A percentile compares a stretch with the other conserved stretches of the same genome.
These are phyloP conservation scores for Epichloe typhina DNA, from an alignment of 2,329 filamentous ascomycete genomes.

Conservation along the genomic window DNA sequence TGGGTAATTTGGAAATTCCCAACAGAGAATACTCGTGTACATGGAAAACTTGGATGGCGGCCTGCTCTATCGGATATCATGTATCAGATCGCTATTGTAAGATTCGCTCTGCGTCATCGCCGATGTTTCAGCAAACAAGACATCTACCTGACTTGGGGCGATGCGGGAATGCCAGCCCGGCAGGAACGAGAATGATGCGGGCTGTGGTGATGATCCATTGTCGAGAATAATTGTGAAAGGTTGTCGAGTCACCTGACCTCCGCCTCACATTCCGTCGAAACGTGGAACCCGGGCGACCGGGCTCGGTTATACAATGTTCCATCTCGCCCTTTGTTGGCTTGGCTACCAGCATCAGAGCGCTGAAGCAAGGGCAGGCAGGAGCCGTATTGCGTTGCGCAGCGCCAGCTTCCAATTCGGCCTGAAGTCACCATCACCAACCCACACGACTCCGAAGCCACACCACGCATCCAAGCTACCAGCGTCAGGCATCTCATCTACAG, in stretches of 20 bases:
- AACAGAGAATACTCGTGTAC: no score
- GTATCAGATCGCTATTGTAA: no score
- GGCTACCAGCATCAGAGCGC: neutral
- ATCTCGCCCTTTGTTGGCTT: constrained; percentile 23
- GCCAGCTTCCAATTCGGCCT: constrained; percentile 9
- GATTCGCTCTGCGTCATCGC: neutral
- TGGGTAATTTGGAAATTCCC: no score
- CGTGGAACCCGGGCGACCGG: neutral
- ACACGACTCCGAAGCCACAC: neutral
- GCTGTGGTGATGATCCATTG: neutral
- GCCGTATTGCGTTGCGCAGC: constrained; percentile 21
- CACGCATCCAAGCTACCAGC: neutral
- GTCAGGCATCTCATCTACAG: neutral
- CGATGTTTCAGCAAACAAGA: neutral
- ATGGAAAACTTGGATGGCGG: no score
- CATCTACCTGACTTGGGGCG: no score
- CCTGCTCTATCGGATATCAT: no score
- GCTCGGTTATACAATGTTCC: constrained; percentile 3
- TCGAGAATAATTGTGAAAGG: neutral
- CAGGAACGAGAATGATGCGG: neutral
- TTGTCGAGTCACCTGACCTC: neutral
- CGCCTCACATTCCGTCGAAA: neutral
- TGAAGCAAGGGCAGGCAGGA: constrained; percentile 19
- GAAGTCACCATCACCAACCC: constrained; percentile 9
- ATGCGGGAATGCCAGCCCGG: neutral